Percentiles rank a stretch among this genome's conserved stretches.
phyloP scores from a whole-genome alignment of 768 basidiomycete species.

The Hemileccinum rubropunctum region DNA sequence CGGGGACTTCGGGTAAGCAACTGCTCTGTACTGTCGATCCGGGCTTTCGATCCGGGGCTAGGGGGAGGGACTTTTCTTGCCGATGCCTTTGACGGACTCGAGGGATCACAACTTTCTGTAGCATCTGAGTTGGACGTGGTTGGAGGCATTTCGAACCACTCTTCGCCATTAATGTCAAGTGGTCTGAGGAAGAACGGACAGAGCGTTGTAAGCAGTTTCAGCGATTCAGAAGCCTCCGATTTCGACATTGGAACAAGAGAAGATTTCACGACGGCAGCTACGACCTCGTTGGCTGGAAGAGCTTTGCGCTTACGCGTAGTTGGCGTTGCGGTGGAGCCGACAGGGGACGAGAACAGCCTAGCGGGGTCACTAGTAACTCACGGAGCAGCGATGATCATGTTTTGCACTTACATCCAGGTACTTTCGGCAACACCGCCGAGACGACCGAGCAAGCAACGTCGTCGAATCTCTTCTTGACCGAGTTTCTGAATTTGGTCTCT shows the following conservation, averaged over 20 bases:
- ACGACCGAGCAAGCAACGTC: slow-evolving; percentile 73
- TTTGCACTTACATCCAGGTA: slow-evolving; percentile 69
- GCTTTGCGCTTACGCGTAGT: slow-evolving; percentile 68
- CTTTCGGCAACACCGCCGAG: slow-evolving; percentile 82
- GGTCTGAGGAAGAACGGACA: slow-evolving; percentile 80
- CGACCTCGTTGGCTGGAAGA: slow-evolving; percentile 64
- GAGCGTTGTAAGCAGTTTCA: slow-evolving; percentile 59
- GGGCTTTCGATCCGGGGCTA: slow-evolving; percentile 51
- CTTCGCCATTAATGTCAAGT: slow-evolving; percentile 56
- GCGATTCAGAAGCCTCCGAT: slow-evolving; percentile 74
- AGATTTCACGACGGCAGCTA: slow-evolving; percentile 70
- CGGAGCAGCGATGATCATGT: not conserved
- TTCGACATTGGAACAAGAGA: slow-evolving; percentile 77
- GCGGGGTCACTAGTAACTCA: not conserved
- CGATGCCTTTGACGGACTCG: slow-evolving; percentile 39
- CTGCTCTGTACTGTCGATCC: slow-evolving; percentile 58
- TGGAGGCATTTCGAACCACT: slow-evolving; percentile 51
- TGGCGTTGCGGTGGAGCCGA: slow-evolving; percentile 49
- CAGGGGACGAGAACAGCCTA: slow-evolving; percentile 70
- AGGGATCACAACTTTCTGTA: slow-evolving; percentile 6
- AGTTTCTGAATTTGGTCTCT: slow-evolving; percentile 69
- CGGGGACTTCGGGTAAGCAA: slow-evolving; percentile 69
- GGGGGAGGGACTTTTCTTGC: slow-evolving; percentile 25
- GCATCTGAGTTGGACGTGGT: slow-evolving; percentile 17
- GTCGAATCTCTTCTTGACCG: slow-evolving; percentile 74